Base-by-base conservation (phyloP, 306 rosid genomes). In the Lathyrus tuberosus region DNA sequence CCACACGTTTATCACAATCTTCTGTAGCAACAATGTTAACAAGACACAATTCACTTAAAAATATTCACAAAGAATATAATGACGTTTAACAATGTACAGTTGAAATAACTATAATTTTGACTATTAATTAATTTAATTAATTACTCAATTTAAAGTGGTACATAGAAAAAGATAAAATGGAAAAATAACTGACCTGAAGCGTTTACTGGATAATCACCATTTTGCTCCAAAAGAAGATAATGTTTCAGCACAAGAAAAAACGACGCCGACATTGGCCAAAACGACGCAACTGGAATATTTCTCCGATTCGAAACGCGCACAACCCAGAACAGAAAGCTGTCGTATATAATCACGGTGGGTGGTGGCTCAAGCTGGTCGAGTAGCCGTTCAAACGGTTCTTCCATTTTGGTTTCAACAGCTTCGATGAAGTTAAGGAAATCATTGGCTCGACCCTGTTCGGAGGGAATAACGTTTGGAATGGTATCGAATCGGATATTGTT, bases 381-480 rank as follows among this genome's bases (percentile, higher is more conserved):
- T 0, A 88, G 57, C 12, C 6, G 64, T 28, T 82, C 82, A 26
- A 88, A 82, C 0, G 95, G 95, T 0, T 70, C 76, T 81, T 88
- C 86, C 91, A 88, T 81, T 24, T 80, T 78, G 2, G 84, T 88
- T 59, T 12, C 48, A 54, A 85, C 68, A 3, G 88, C 67, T 22
- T 76, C 84, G 0, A 71, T 7, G 75, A 88, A 83, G 12, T 44
- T 24, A 0, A 24, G 4, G 15, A 83, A 43, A 78, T 88, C 80
- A 2, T 63, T 71, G 5, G 76, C 81, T 6, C 84, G 78, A 17
- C 56, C 82, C 5, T 28, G 26, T 74, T 81, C 90, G 38, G 92
- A 76, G 13, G 89, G 92, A 47, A 83, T 70, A 14, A 85, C 84
- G 37, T 85, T 85, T 4, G 94, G 90, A 6, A 88, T 78, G 0